Evolutionary conservation across 192 early-diverging fungal species (phyloP).

Genomic region (Polychytrium aggregatum): DNA sequence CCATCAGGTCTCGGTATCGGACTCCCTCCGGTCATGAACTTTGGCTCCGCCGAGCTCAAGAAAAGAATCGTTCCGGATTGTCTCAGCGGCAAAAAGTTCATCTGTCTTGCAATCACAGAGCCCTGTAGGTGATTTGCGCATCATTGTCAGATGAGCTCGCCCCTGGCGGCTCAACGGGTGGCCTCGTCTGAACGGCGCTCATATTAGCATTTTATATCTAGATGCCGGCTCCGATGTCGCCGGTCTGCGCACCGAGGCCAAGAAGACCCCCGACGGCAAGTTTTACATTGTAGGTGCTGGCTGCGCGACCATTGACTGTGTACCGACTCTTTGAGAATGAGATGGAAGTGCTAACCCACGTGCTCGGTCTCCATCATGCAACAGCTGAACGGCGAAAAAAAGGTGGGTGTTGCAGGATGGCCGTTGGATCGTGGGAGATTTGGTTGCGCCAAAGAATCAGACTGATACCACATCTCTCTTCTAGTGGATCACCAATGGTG

Average conservation of each 20-base stretch:
- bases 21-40: constrained; percentile 61
- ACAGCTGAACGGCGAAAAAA: too few species aligned
- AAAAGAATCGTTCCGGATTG: constrained; percentile 50
- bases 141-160: background rate
- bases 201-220: too few species aligned
- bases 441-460: background rate
- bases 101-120: constrained; percentile 74
- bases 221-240: constrained; percentile 65
- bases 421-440: background rate
- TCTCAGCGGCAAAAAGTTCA: constrained; percentile 62
- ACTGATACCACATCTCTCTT: background rate
- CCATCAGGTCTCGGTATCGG: constrained; percentile 36
- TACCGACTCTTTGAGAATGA: background rate
- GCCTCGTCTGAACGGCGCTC: too few species aligned
- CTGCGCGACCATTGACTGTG: background rate
- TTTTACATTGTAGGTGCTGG: constrained; percentile 40
- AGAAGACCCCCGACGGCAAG: constrained; percentile 53
- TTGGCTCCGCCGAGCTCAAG: constrained; percentile 59
- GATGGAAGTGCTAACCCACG: too few species aligned
- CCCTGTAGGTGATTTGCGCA: too few species aligned
- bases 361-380: too few species aligned
- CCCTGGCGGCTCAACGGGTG: too few species aligned
- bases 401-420: too few species aligned
- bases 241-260: constrained; percentile 54
- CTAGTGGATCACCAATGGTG: constrained; percentile 52